Conservation (phyloP, 2,329 filamentous ascomycete genomes). For the Fusarium sambucinum region DNA sequence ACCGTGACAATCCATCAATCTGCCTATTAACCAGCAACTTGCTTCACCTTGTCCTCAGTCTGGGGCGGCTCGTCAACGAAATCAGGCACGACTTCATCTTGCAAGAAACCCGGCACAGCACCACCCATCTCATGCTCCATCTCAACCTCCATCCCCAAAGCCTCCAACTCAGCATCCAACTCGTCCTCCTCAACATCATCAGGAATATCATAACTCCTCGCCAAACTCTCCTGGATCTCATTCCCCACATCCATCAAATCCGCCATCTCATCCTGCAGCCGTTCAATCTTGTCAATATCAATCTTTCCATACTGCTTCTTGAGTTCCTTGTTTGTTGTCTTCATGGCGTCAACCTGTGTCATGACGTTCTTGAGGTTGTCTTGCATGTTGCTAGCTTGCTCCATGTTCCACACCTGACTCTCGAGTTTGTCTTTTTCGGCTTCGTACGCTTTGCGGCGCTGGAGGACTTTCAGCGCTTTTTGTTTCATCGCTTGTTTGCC, state of each 20-base stretch:
- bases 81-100: constrained; percentile 85
- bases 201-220: constrained; percentile 90
- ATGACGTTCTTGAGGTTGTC: constrained; percentile 98
- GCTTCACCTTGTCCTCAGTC: constrained; percentile 80
- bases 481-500: constrained; percentile 93
- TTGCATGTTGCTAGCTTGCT: constrained; percentile 97
- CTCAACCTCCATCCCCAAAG: constrained; percentile 93
- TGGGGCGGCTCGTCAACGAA: constrained; percentile 94
- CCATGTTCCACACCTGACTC: constrained; percentile 98
- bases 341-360: constrained; percentile 98
- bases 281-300: constrained; percentile 96
- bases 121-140: constrained; percentile 76
- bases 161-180: constrained; percentile 95
- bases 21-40: constrained; percentile 70
- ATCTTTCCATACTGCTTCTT: constrained; percentile 97
- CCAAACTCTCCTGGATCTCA: constrained; percentile 96
- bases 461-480: constrained; percentile 93
- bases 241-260: constrained; percentile 98
- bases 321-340: constrained; percentile 93
- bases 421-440: constrained; percentile 92
- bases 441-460: constrained; percentile 95
- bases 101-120: constrained; percentile 85
- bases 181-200: constrained; percentile 98
- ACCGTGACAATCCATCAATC: background rate
- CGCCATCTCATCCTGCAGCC: constrained; percentile 98